Evolutionary conservation across 176 grass and related monocot genomes (phyloP).

Genomic region (Eleusine indica): DNA sequence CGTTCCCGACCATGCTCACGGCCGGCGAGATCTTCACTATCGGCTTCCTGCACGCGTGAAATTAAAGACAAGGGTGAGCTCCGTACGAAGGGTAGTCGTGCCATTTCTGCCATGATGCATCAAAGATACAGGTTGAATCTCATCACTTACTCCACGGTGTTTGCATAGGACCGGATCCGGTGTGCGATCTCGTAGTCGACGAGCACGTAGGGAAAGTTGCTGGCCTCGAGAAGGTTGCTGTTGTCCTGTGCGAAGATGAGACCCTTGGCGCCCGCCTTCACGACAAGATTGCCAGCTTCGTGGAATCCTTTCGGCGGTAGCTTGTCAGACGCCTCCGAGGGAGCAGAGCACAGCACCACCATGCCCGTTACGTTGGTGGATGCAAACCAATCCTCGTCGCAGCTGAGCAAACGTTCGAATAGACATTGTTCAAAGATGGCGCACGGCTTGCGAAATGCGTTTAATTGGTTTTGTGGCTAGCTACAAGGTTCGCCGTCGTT

Average conservation of each 20-base stretch:
- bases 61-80: too few species aligned
- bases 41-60: background rate
- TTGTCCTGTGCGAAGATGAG: conserved; percentile 25
- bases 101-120: too few species aligned
- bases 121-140: too few species aligned
- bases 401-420: background rate
- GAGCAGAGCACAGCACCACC: conserved; percentile 28
- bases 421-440: too few species aligned
- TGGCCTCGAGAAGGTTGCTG: background rate
- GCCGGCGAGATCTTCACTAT: background rate
- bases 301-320: accelerated
- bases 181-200: conserved; percentile 1
- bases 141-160: background rate
- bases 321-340: background rate
- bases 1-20: background rate
- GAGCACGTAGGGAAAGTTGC: background rate
- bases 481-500: background rate
- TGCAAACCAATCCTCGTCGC: background rate
- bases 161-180: background rate
- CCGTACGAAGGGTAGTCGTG: too few species aligned
- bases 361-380: conserved; percentile 23
- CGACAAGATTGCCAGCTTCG: background rate
- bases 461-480: too few species aligned
- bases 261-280: background rate
- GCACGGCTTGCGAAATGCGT: background rate